These are phyloP conservation scores for Paulownia fortunei DNA, from an alignment of 257 asterid genomes.

Conservation along the genomic window DNA sequence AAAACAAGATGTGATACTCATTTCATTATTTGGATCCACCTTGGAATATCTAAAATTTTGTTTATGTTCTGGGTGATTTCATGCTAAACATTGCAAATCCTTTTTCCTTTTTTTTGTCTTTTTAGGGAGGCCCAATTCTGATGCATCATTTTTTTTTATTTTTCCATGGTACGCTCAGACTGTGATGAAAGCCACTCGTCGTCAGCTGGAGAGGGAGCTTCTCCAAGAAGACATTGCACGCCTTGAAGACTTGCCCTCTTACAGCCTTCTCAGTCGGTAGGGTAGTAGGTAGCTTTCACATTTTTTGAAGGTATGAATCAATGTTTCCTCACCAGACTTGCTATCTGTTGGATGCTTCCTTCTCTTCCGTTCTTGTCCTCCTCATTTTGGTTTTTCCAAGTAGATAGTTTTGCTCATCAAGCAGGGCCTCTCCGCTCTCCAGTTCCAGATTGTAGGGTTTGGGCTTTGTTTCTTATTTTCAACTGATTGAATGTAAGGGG, in stretches of 20 bases:
- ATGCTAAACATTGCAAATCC: not conserved
- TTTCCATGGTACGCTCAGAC: conserved; percentile 45
- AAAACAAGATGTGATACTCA: not conserved
- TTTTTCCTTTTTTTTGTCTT: not conserved
- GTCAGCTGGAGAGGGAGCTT: conserved; percentile 92
- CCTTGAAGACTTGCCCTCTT: conserved; percentile 92
- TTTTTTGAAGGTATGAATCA: conserved; percentile 29
- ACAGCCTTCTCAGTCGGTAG: conserved; percentile 71
- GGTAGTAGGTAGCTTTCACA: conserved; percentile 32
- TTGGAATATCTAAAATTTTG: not conserved
- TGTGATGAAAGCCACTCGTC: conserved; percentile 98
- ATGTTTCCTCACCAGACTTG: conserved; percentile 32
- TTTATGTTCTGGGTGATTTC: not conserved
- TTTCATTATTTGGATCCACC: no score
- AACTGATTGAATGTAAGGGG: conserved; percentile 11
- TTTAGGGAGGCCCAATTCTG: not conserved
- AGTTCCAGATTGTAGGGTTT: conserved; percentile 8
- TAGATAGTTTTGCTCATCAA: conserved; percentile 28
- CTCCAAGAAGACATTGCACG: conserved; percentile 74
- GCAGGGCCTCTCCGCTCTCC: not conserved
- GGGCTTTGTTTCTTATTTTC: conserved; percentile 19
- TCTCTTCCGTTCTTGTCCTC: not conserved
- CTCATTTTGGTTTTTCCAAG: conserved; percentile 25
- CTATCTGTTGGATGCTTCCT: conserved; percentile 20
- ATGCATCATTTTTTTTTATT: not conserved